Percentiles rank a stretch among this genome's conserved stretches.
These are phyloP conservation scores for Aspergillus persii DNA, from an alignment of 2,329 filamentous ascomycete genomes.

Conservation along the genomic window DNA sequence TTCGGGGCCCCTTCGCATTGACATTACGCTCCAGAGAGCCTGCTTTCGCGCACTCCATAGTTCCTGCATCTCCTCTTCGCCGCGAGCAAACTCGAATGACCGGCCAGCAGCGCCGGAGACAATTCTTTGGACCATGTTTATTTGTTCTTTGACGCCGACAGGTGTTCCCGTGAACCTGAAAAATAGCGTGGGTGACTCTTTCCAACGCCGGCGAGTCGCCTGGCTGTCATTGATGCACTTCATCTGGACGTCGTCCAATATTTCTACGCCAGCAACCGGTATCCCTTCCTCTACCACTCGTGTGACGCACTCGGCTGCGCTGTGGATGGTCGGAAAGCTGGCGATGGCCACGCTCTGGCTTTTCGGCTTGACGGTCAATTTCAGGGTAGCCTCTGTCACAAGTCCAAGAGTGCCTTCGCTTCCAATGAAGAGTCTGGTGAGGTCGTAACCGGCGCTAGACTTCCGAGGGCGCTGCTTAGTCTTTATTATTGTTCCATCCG, in stretches of 20 bases:
- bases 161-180: slow-evolving; percentile 72
- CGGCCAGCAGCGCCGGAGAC: slow-evolving; percentile 55
- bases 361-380: slow-evolving; percentile 77
- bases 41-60: slow-evolving; percentile 75
- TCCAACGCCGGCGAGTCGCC: slow-evolving; percentile 56
- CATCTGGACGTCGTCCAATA: slow-evolving; percentile 91
- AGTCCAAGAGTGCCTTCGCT: slow-evolving; percentile 89
- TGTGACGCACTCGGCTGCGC: slow-evolving; percentile 76
- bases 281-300: slow-evolving; percentile 77
- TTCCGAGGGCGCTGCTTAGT: slow-evolving; percentile 85
- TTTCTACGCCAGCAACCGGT: slow-evolving; percentile 86
- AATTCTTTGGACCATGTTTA: slow-evolving; percentile 58
- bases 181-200: slow-evolving; percentile 69
- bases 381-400: slow-evolving; percentile 86
- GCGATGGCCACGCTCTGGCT: slow-evolving; percentile 78
- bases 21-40: slow-evolving; percentile 70
- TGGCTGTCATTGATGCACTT: slow-evolving; percentile 59
- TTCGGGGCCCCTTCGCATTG: slow-evolving; percentile 57
- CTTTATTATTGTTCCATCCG: slow-evolving; percentile 86
- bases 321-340: slow-evolving; percentile 62
- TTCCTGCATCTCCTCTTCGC: slow-evolving; percentile 63
- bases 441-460: slow-evolving; percentile 86
- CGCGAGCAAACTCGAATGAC: slow-evolving; percentile 67
- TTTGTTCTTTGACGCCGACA: slow-evolving; percentile 61
- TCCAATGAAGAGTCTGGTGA: slow-evolving; percentile 85